Conservation (phyloP, 768 basidiomycete genomes). For the Daedaleopsis sinensis region DNA sequence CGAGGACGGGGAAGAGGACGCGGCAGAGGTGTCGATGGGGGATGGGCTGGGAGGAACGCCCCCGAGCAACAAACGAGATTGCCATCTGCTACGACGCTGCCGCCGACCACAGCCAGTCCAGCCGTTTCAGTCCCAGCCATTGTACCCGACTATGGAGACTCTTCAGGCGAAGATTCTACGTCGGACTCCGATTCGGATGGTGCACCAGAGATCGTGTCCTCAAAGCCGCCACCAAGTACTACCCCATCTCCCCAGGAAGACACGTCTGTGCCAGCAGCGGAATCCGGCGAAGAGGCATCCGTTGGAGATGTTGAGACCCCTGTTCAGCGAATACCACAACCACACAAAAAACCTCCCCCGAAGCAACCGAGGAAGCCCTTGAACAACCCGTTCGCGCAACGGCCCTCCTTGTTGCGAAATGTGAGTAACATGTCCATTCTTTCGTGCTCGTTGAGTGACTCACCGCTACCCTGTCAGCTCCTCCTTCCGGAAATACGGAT, state of each 20-base stretch:
- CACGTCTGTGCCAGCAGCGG: background rate
- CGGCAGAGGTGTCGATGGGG: slow-evolving; percentile 9
- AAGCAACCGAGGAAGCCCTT: slow-evolving; percentile 52
- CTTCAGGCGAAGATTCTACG: background rate
- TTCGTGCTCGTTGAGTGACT: background rate
- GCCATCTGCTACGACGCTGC: background rate
- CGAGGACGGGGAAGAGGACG: slow-evolving; percentile 34
- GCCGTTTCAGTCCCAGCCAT: background rate
- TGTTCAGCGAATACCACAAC: slow-evolving; percentile 4
- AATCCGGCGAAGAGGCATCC: background rate
- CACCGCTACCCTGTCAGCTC: slow-evolving; percentile 47
- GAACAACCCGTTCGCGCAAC: slow-evolving; percentile 66
- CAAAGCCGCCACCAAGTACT: slow-evolving; percentile 41
- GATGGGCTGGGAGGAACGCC: slow-evolving; percentile 10
- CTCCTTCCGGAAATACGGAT: slow-evolving; percentile 84
- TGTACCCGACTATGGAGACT: background rate
- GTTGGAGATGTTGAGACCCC: background rate
- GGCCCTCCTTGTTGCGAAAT: slow-evolving; percentile 76
- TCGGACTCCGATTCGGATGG: slow-evolving; percentile 33
- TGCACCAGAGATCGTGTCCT: slow-evolving; percentile 62
- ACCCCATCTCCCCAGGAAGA: background rate
- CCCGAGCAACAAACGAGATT: background rate
- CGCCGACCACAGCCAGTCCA: too few relatives aligned
- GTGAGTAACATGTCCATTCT: slow-evolving; percentile 45
- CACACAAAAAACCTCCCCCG: slow-evolving; percentile 28